These are phyloP conservation scores for Gossypium bickii DNA, from an alignment of 345 rosid genomes.

Conservation along the genomic window DNA sequence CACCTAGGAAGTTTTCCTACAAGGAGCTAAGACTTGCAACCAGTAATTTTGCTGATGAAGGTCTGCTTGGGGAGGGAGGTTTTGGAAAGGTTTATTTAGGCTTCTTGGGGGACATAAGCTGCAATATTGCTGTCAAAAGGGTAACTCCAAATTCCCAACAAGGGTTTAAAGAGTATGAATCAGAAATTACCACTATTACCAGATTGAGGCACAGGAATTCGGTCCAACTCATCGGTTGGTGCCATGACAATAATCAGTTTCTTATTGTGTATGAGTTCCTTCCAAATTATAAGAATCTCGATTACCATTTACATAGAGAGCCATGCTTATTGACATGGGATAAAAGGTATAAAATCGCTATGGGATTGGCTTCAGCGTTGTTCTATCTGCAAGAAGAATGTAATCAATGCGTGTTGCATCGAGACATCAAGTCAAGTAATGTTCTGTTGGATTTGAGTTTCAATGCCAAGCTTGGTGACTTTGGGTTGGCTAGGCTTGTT, in stretches of 20 bases:
- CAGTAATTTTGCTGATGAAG: constrained; percentile 4
- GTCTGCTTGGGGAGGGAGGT: not conserved
- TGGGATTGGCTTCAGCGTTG: constrained; percentile 45
- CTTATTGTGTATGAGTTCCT: constrained; percentile 62
- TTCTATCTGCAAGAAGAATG: constrained; percentile 59
- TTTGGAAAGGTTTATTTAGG: not conserved
- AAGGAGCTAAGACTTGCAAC: constrained; percentile 42
- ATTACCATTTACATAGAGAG: constrained; percentile 42
- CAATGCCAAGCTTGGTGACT: constrained; percentile 61
- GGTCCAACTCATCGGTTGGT: constrained; percentile 68
- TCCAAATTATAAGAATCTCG: constrained; percentile 62
- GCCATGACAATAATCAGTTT: constrained; percentile 51
- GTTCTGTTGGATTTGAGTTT: constrained; percentile 54
- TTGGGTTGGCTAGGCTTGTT: constrained; percentile 52
- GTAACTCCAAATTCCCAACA: not conserved
- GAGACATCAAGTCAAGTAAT: constrained; percentile 62
- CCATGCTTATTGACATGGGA: constrained; percentile 38
- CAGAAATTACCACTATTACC: constrained; percentile 47
- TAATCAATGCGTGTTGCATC: constrained; percentile 58
- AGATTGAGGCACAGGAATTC: constrained; percentile 53
- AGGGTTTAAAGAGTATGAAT: constrained; percentile 32
- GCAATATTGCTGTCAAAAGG: constrained; percentile 10
- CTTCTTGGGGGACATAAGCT: not conserved
- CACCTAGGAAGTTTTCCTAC: constrained; percentile 47
- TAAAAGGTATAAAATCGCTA: constrained; percentile 37